Evolutionary conservation across 2,329 filamentous ascomycete species (phyloP), one percentile per base, ranked within the genome.

Genomic region (Colletotrichum falcatum): DNA sequence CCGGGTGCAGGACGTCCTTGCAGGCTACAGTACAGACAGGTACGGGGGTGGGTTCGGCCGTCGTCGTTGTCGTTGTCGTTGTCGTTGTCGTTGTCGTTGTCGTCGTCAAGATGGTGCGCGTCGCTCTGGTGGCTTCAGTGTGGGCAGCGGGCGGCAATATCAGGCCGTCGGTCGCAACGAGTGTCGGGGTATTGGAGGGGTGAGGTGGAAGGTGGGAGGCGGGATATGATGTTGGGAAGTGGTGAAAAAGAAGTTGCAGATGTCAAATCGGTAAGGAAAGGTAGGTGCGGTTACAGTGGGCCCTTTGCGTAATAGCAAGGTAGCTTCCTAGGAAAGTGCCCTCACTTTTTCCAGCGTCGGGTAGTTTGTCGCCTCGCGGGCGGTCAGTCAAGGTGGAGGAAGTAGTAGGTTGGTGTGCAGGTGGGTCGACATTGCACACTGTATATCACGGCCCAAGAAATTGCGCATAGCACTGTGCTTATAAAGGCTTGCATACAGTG

Each of bases 1-100:
- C 78, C 79, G 79, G 75, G 81, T 83, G 81, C 81, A 83, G 80
- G 80, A 79, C 81, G 80, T 76, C 79, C 77, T 75, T 72, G 74
- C 68, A 62, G 59, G 53, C 56, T 28, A 30, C 58, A 48, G 68
- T 67, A 58, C 65, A 78, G 64, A 77, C 74, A 81, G 80, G 77
- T 81, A 75, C 74, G 76, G 23, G 12, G n/a, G 30, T 23, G 20
- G n/a, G 35, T 49, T 35, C n/a, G 23, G 23, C 46, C 33, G 60
- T 51, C 3, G 46, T 49, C 46, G 49, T 33, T 16, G 28, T 53
- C 26, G 49, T 65, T 23, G 60, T 49, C 5, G 44, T 48, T 11
- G n/a, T n/a, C n/a, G n/a, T n/a, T n/a, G n/a, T 33, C 30, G 30
- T 33, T 33, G 37, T 39, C 37, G 37, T 37, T 12, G 35, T 39